Conservation (phyloP, 352 stramenopile genomes). For the Phytophthora fragariaefolia region DNA sequence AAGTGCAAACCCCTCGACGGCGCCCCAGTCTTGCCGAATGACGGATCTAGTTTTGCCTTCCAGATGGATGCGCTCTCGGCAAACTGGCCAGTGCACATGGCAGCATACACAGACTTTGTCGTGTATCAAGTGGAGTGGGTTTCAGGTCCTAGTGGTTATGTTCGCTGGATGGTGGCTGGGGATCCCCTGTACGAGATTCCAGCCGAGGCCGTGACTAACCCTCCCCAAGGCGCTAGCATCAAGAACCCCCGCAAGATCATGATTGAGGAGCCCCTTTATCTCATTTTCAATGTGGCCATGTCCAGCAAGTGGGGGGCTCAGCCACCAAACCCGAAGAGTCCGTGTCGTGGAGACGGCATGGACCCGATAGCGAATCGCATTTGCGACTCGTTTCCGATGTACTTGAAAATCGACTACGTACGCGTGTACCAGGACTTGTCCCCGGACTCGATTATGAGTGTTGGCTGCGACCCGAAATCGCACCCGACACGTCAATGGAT, state of each 20-base stretch:
- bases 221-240: slow-evolving; percentile 51
- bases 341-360: slow-evolving; percentile 58
- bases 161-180: slow-evolving; percentile 84
- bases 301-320: slow-evolving; percentile 88
- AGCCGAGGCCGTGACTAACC: slow-evolving; percentile 57
- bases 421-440: slow-evolving; percentile 74
- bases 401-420: slow-evolving; percentile 84
- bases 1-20: slow-evolving; percentile 28
- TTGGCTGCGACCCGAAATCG: slow-evolving; percentile 63
- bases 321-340: slow-evolving; percentile 67
- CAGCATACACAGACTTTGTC: slow-evolving; percentile 54
- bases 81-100: slow-evolving; percentile 62
- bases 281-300: slow-evolving; percentile 96
- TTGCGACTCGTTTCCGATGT: slow-evolving; percentile 72
- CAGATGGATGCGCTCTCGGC: slow-evolving; percentile 83
- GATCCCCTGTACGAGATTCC: slow-evolving; percentile 91
- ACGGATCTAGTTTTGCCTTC: slow-evolving; percentile 50
- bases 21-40: slow-evolving; percentile 7
- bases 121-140: slow-evolving; percentile 74
- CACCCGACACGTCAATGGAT: slow-evolving; percentile 85
- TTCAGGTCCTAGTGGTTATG: slow-evolving; percentile 51
- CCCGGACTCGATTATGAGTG: slow-evolving; percentile 48
- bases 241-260: slow-evolving; percentile 90
- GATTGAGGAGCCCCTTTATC: slow-evolving; percentile 94
- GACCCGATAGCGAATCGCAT: slow-evolving; percentile 57